Evolutionary conservation across 1,284 basidiomycete genomes (phyloP).

Genomic region (Anthracocystis panici-leucophaei): DNA sequence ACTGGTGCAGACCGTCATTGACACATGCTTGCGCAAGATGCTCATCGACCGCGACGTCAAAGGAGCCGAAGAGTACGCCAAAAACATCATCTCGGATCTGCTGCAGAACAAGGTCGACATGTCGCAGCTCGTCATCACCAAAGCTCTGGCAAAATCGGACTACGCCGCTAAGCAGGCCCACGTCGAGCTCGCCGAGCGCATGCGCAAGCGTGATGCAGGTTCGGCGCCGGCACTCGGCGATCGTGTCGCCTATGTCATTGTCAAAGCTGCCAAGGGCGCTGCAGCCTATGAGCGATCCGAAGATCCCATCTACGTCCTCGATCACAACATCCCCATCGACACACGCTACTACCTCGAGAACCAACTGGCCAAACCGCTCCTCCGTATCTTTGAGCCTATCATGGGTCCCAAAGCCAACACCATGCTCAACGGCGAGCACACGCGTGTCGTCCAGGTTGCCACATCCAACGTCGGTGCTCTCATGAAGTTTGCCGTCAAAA

Average conservation of each 20-base stretch:
- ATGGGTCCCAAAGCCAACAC: conserved; percentile 60
- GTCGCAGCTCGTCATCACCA: conserved; percentile 69
- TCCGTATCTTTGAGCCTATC: conserved; percentile 70
- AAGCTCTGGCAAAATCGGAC: conserved; percentile 67
- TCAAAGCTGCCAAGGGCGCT: conserved; percentile 67
- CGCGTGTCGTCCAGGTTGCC: conserved; percentile 65
- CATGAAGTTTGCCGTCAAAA: conserved; percentile 70
- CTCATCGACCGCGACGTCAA: conserved; percentile 69
- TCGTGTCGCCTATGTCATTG: conserved; percentile 69
- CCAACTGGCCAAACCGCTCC: conserved; percentile 68
- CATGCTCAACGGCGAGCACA: conserved; percentile 67
- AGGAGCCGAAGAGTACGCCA: conserved; percentile 67
- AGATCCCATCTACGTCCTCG: conserved; percentile 68
- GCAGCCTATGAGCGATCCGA: conserved; percentile 69
- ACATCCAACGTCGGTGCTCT: conserved; percentile 67
- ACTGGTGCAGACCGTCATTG: conserved; percentile 68
- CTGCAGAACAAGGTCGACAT: conserved; percentile 70
- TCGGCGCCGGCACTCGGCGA: conserved; percentile 68
- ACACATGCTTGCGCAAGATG: conserved; percentile 69
- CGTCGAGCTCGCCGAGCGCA: conserved; percentile 68
- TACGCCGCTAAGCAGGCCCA: conserved; percentile 69
- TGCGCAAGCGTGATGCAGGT: conserved; percentile 68
- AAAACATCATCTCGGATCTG: conserved; percentile 68
- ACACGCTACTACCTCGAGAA: conserved; percentile 69
- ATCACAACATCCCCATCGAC: conserved; percentile 69